Evolutionary conservation across 2,329 filamentous ascomycete genomes (phyloP), one percentile per base, ranked within the genome.

Genomic region (Diaporthe vaccinii): DNA sequence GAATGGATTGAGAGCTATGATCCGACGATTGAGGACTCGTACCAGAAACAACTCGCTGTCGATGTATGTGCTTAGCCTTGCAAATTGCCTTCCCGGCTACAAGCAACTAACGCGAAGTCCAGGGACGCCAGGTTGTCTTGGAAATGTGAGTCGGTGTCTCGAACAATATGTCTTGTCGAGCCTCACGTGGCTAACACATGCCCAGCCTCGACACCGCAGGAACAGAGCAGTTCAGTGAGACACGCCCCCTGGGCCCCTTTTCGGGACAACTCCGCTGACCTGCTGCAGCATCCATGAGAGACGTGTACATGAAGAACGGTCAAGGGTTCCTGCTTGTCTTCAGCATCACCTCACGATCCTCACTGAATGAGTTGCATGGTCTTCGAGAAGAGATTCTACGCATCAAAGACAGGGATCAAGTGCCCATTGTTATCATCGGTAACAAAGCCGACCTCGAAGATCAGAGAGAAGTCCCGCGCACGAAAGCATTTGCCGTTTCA

Each of bases 401-500:
- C 76, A 96, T 97, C 85, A 98, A 98, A 85, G 94, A 96, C 83
- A 94, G 96, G 84, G 93, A 95, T 73, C 93, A 92, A 77, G 91
- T 96, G 5, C 94, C 94, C 31, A 94, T 98, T 82, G 95, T 98
- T 68, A 94, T 98, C 77, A 95, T 97, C 62, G 95, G 95, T 77
- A 98, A 98, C 88, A 98, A 98, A 85, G 94, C 93, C 76, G 95
- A 98, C 81, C 89, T 98, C 58, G 95, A 97, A 84, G 95, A 98
- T 82, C 94, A 96, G 82, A 92, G 95, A 41, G 91, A 90, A 28
- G 94, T 98, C 12, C 91, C 93, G 17, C 91, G 95, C 70, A 93
- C 93, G 77, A 92, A 92, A 79, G 95, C 94, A 7, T 98, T 98
- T 82, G 90, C 93, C 44, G 90, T 97, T 77, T 95, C 94, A n/a